A percentile compares a stretch with the other conserved stretches of the same genome.
Conservation (phyloP, 2,329 filamentous ascomycete species). For the Fusarium vanettenii region DNA sequence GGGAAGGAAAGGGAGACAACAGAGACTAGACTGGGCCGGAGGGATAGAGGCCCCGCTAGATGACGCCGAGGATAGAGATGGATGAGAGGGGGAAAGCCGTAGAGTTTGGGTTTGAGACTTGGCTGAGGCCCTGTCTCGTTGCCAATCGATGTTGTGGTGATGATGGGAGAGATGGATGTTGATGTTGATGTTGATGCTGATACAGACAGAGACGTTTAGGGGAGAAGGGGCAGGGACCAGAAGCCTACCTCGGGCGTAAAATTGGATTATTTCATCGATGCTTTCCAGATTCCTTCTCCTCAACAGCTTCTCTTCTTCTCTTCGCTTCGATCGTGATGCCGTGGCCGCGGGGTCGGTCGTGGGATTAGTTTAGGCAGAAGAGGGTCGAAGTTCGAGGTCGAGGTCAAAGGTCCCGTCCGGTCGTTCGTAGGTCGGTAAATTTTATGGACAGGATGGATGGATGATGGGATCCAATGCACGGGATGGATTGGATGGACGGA, state of each 20-base stretch:
- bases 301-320: constrained; percentile 4
- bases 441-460: constrained; percentile 22
- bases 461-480: constrained; percentile 26
- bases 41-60: constrained; percentile 25
- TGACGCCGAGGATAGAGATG: constrained; percentile 11
- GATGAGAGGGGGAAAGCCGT: constrained; percentile 6
- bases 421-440: constrained; percentile 37
- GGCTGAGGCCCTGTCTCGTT: constrained; percentile 28
- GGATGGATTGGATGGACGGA: constrained; percentile 36
- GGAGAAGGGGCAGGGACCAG: not conserved
- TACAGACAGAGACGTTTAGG: constrained; percentile 17
- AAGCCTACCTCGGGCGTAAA: constrained; percentile 21
- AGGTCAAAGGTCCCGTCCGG: constrained; percentile 22
- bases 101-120: constrained; percentile 18
- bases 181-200: constrained; percentile 25
- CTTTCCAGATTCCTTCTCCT: constrained; percentile 11
- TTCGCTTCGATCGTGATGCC: constrained; percentile 14
- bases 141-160: constrained; percentile 28
- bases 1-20: constrained; percentile 27
- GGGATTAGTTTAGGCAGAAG: constrained; percentile 42
- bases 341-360: constrained; percentile 36
- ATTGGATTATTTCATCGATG: constrained; percentile 9
- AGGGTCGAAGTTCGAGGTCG: constrained; percentile 11
- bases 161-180: constrained; percentile 13
- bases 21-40: constrained; percentile 10